Conservation (phyloP, 2,329 filamentous ascomycete species). For the Ophiostoma perfectum region DNA sequence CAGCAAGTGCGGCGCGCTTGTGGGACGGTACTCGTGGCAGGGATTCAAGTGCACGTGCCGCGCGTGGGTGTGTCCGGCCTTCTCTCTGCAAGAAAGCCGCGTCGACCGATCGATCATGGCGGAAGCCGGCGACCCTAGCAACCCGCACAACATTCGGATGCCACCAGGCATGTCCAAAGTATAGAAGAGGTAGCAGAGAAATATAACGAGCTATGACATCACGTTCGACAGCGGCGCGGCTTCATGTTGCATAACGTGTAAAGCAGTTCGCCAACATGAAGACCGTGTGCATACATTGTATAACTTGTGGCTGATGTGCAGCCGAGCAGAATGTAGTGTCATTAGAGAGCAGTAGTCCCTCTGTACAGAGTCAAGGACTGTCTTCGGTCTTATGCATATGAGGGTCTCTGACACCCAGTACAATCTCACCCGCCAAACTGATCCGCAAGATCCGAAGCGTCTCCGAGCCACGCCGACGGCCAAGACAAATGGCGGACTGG, state of each 20-base stretch:
- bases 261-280: too few species aligned
- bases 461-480: too few species aligned
- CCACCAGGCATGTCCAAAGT: constrained; percentile 39
- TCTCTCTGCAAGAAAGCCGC: constrained; percentile 74
- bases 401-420: too few species aligned
- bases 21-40: constrained; percentile 95
- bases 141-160: constrained; percentile 41
- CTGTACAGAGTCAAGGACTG: background rate
- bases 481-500: too few species aligned
- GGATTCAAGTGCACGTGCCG: constrained; percentile 89
- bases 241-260: too few species aligned
- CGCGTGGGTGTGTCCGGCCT: constrained; percentile 84
- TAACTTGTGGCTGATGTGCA: background rate
- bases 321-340: background rate
- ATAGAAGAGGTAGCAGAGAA: background rate
- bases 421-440: background rate
- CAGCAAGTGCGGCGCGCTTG: constrained; percentile 67
- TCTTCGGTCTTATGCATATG: background rate
- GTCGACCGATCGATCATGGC: constrained; percentile 60
- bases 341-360: background rate
- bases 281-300: too few species aligned
- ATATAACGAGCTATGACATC: constrained; percentile 5
- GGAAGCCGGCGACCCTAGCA: background rate
- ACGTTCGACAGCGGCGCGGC: background rate
- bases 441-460: background rate